Evolutionary conservation across 768 basidiomycete species (phyloP).

Genomic region (Collybia sordida): DNA sequence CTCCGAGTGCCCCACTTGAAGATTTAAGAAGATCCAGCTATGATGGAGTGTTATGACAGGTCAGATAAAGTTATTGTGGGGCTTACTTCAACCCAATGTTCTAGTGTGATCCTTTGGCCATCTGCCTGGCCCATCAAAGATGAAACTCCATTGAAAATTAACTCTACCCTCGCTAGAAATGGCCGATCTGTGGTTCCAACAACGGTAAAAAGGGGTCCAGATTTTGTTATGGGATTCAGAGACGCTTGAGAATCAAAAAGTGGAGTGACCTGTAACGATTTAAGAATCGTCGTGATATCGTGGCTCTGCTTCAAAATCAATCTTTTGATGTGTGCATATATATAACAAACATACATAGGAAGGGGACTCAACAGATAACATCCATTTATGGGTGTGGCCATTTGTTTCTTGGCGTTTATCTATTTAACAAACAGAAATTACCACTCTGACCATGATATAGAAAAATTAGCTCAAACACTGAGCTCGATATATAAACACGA

Average conservation of each 20-base stretch:
- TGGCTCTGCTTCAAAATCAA: constrained; percentile 27
- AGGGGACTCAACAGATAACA: constrained; percentile 52
- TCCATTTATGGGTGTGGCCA: constrained; percentile 50
- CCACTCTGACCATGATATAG: neutral
- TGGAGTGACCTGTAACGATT: constrained; percentile 34
- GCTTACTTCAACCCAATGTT: constrained; percentile 58
- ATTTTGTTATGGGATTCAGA: constrained; percentile 16
- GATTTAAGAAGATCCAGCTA: constrained; percentile 43
- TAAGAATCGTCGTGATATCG: constrained; percentile 45
- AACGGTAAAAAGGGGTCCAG: constrained; percentile 43
- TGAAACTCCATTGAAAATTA: constrained; percentile 40
- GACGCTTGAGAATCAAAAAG: constrained; percentile 16
- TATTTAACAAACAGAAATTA: constrained; percentile 12
- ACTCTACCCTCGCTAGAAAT: constrained; percentile 46
- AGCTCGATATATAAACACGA: too few relatives aligned
- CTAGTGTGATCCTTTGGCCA: constrained; percentile 38
- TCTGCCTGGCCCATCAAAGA: constrained; percentile 12
- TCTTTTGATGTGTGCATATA: neutral
- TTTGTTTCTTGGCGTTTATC: constrained; percentile 24
- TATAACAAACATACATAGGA: constrained; percentile 40
- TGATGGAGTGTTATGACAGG: neutral
- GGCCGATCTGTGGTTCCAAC: constrained; percentile 40
- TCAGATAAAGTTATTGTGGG: neutral
- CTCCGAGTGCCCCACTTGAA: constrained; percentile 33
- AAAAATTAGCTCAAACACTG: too few relatives aligned